Evolutionary conservation across 768 basidiomycete genomes (phyloP), one percentile per base, ranked within the genome.

Genomic region (Boletus sp.): DNA sequence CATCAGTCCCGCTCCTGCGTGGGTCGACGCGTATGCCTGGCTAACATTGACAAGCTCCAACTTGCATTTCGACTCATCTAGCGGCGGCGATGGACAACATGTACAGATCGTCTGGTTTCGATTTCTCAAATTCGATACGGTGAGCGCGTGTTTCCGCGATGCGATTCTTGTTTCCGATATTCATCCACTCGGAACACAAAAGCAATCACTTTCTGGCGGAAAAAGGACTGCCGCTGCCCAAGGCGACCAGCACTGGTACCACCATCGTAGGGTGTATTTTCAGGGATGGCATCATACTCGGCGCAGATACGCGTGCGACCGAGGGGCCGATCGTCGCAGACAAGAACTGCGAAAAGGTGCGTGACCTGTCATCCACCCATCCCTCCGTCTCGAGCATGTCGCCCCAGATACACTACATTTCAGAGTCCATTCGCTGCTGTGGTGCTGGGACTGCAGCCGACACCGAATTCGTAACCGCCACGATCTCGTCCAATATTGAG

Each of bases 371-470:
- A 7, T 38, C 21, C 15, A 7, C 4, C 7, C 21, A 2, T 34
- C 23, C 2, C 14, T 5, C 2, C 38, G 3, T 21, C 38, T 7
- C 45, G 8, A 35, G 11, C 17, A 25, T 34, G n/a, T 32, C 19
- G 1, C 53, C 27, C 23, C 60, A 98, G 96, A 99, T 99, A 64
- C 97, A 99, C 72, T 98, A 87, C 73, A 90, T 99, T 68, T 86
- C 93, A 5, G 93, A 97, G 55, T 85, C 87, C 59, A 98, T 99
- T 56, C 82, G 95, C 47, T 99, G 97, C 77, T 98, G 96, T 69
- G 97, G 97, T 64, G 97, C 97, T 1, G 97, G 97, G 56, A 98
- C 97, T 2, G 97, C 96, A n/a, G 97, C 97, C 8, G 97, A 99
- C 68, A 98, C 96, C 0, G 93, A 96, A 70, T 94, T 93, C 66